Base-by-base conservation (phyloP, 805 yeast species). In the Lachancea thermotolerans region DNA sequence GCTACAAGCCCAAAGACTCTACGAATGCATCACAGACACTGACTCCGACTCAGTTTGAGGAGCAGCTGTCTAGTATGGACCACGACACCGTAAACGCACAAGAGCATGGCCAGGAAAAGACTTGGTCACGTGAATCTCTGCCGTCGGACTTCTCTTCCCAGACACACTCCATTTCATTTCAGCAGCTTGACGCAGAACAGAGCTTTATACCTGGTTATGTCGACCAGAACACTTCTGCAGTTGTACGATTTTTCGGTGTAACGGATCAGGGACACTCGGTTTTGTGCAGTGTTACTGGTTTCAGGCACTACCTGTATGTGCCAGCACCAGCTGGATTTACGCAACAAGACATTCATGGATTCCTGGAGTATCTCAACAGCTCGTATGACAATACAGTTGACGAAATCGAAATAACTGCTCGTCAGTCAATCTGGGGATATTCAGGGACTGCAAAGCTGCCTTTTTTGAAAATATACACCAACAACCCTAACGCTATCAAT, bases 111-210 rank as follows among this genome's bases (percentile, higher is more conserved):
- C 53, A 28, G 58, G 57, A 36, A 58, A 73, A 68, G 41, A 52
- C 56, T 5, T 77, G 79, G 77, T 72, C 75, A 49, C 73, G 91
- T 51, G 85, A 93, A 0, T 70, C 74, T 0, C 55, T 79, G 5
- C 77, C 83, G 2, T 35, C 44, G 1, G 69, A 68, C 35, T 79
- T 82, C 50, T 68, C 74, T 44, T 73, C 82, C 2, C 54, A 57
- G 1, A 60, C 62, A 1, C 59, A 62, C 34, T 89, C 83, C 55
- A 72, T 85, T 25, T 72, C 75, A 1, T 90, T 90, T 62, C 98
- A 93, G 64, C 99, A 93, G 58, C 70, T 93, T 55, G 99, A 93
- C 63, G 96, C 95, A 1, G 98, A 93, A 57, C 99, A 93, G 57
- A 76, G 85, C 2, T 60, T 67, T 27, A 60, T 76, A 8, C 76